Evolutionary conservation across 2,329 filamentous ascomycete genomes (phyloP).

Genomic region (Cyclaneusma minus): DNA sequence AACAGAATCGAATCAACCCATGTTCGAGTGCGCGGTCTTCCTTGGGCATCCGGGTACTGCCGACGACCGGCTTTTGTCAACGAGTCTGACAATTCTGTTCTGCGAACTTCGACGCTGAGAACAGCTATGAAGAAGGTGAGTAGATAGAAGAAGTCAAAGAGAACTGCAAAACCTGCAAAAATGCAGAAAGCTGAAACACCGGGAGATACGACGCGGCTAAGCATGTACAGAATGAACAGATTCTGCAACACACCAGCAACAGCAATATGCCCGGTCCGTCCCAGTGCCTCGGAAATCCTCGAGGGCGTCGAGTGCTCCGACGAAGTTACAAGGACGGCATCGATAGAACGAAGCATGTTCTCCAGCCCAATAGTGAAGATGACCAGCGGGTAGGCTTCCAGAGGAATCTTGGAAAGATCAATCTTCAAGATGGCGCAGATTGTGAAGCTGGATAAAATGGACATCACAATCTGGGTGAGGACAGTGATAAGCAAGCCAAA

Average conservation of each 20-base stretch:
- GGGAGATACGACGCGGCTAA: conserved; percentile 53
- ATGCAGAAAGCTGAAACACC: conserved; percentile 62
- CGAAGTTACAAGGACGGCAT: conserved; percentile 58
- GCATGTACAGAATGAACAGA: conserved; percentile 44
- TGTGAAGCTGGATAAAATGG: conserved; percentile 66
- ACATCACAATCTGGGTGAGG: conserved; percentile 52
- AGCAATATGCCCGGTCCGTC: conserved; percentile 55
- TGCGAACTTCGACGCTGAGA: conserved; percentile 61
- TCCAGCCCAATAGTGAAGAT: conserved; percentile 63
- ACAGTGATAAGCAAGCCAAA: conserved; percentile 58
- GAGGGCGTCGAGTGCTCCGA: conserved; percentile 51
- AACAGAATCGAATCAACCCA: conserved; percentile 49
- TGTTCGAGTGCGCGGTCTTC: conserved; percentile 19
- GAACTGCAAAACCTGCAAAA: conserved; percentile 58
- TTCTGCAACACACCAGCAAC: conserved; percentile 55
- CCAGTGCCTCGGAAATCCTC: conserved; percentile 59
- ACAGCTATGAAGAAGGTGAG: conserved; percentile 70
- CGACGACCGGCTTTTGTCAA: conserved; percentile 35
- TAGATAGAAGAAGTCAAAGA: conserved; percentile 65
- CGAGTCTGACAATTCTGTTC: conserved; percentile 61
- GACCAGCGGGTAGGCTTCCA: conserved; percentile 62
- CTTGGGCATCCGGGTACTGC: conserved; percentile 20
- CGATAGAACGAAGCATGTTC: conserved; percentile 66
- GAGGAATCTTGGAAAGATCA: conserved; percentile 59
- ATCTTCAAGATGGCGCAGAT: conserved; percentile 62